Percentiles rank a stretch among this genome's conserved stretches.
Conservation (phyloP, 2,329 filamentous ascomycete genomes). For the Aspergillus costaricaensis region DNA sequence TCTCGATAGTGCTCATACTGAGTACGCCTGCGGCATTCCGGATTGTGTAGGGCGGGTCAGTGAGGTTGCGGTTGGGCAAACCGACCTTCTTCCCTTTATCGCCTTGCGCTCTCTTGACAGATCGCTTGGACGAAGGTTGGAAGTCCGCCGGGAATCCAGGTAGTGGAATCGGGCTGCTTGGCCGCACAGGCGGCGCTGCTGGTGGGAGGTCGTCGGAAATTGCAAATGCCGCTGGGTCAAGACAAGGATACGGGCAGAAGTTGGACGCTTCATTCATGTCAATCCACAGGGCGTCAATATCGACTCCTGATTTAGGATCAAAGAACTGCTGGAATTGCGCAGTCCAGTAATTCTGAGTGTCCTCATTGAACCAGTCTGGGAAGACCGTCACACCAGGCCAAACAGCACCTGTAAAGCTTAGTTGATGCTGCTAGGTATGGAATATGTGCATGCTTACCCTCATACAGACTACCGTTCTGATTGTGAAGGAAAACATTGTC, state of each 20-base stretch:
- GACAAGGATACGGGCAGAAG: constrained; percentile 59
- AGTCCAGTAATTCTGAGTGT: constrained; percentile 69
- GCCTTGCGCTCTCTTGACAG: constrained; percentile 6
- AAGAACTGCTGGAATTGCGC: constrained; percentile 69
- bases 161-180: constrained; percentile 61
- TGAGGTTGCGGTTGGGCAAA: constrained; percentile 63
- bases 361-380: constrained; percentile 74
- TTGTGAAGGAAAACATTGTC: constrained; percentile 57
- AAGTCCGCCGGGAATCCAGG: constrained; percentile 70
- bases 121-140: constrained; percentile 54
- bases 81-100: constrained; percentile 53
- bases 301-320: constrained; percentile 62
- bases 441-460: constrained; percentile 35
- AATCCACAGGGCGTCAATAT: constrained; percentile 79
- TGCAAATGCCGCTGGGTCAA: constrained; percentile 55
- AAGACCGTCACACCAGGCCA: constrained; percentile 75
- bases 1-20: constrained; percentile 63
- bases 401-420: constrained; percentile 59
- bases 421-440: background rate
- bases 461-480: constrained; percentile 57
- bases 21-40: constrained; percentile 59
- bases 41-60: constrained; percentile 67
- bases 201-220: constrained; percentile 54
- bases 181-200: constrained; percentile 61
- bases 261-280: constrained; percentile 65